Base-by-base conservation (phyloP, 1,284 basidiomycete species). In the Gymnopus androsaceus region DNA sequence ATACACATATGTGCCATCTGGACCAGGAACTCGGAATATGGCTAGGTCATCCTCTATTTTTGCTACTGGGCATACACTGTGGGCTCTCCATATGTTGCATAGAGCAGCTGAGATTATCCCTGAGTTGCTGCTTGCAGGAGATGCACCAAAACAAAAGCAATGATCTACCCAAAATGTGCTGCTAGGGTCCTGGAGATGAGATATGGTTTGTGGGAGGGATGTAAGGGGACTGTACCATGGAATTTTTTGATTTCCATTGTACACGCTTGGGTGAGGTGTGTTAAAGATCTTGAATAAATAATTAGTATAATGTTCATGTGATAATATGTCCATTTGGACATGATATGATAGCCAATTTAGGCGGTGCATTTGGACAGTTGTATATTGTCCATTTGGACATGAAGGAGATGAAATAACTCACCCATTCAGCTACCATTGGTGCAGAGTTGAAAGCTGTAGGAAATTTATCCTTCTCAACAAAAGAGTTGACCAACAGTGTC, bases 51-150 rank as follows among this genome's bases (percentile, higher is more conserved):
- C 36, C 4, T 37, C 36, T 6, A 37, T 14, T 37, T 37, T 37
- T 4, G n/a, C 36, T 4, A 66, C 53, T 0, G 65, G 63, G 0
- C 33, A 44, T 12, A 68, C 55, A 1, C 59, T 61, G 12, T 60
- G 54, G 9, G 57, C 40, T 1, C 49, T 52, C 59, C 70, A 64
- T 9, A 75, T 69, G 31, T 68, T 67, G 3, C 71, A 58, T 1
- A 58, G 54, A 0, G 66, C 65, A 46, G 72, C 69, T 5, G 63
- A 63, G n/a, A 70, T 64, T 59, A 67, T 67, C 0, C 72, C 72
- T 0, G 69, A 61, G n/a, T 70, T 62, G 23, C 72, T 71, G 8
- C 65, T 62, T 0, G 67, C 62, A 0, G 66, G 64, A 0, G 64
- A 33, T 2, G 58, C 37, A 1, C 71, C 66, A 48, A 73, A 73